Base-by-base conservation (phyloP, 2,329 filamentous ascomycete genomes). In the Lecanicillium sp. region DNA sequence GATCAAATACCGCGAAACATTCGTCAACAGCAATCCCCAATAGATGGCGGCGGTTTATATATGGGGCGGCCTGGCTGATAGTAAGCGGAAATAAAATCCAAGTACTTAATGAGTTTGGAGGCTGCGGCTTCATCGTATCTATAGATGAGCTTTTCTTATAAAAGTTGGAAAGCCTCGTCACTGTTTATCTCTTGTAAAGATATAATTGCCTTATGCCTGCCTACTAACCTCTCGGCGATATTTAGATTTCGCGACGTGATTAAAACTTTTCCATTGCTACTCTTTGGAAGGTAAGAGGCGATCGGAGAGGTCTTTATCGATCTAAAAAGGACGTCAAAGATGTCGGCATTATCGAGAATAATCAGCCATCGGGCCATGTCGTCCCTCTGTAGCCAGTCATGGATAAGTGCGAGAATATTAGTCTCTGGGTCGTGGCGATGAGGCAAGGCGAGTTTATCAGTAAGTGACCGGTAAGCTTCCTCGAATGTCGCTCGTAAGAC, bases 31-130 rank as follows among this genome's bases (percentile, higher is more conserved):
- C 3, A 13, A 1, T 15, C 31, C 29, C 39, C 40, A 35, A 9
- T 9, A 45, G 43, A 27, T 44, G 43, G n/a, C 48, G 42, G 16
- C 46, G 43, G 5, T 43, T 43, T 43, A 58, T 54, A 38, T 52
- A 58, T 20, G 48, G 40, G 2, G 48, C 49, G 3, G 53, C 51
- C 33, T 57, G 53, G n/a, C 41, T 41, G 12, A 57, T 45, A 2
- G 54, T 54, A 14, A 57, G 46, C 6, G 53, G 52, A 32, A n/a
- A 55, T 50, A 18, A 19, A 49, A 13, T 53, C 53, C 1, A 57
- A 34, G 13, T 9, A 14, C n/a, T 14, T 9, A 18, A 42, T 25
- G 9, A 45, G 40, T 9, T 33, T 17, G 2, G 25, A 9, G 5
- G 37, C 33, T 2, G 29, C 37, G n/a, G 3, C 9, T n/a, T 31